Evolutionary conservation across 441 rosid genomes (phyloP), one percentile per base, ranked within the genome.

Genomic region (Biscutella laevigata): DNA sequence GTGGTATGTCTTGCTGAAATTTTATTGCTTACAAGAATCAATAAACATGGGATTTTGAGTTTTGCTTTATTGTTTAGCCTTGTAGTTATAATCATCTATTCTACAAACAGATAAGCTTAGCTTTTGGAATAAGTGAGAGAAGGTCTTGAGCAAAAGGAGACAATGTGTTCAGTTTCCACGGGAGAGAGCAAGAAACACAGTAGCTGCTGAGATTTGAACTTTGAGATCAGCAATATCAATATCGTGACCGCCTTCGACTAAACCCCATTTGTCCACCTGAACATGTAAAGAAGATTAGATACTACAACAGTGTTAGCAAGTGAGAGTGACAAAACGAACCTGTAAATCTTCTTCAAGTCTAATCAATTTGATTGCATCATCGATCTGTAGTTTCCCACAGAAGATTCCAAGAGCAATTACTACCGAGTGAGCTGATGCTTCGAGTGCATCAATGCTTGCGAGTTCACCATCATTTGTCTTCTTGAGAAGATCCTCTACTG

Each of bases 171-270:
- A 80, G 43, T 34, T 49, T 75, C 46, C 67, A 37, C 85, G 81
- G 4, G 94, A 83, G 46, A 94, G 83, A 56, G 80, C 94, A 44
- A 86, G 87, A 78, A 94, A 94, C 21, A 84, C 96, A 13, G 78
- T 70, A 10, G 96, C 91, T 25, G 99, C 76, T 26, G 99, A 69
- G 52, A 94, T 77, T 67, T 86, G 96, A 51, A 87, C 97, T 81
- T 64, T 85, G 9, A 94, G 84, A 81, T 89, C 99, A 25, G 99
- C 96, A 38, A 94, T 72, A 72, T 94, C 97, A 35, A 94, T 41
- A 60, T 94, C 99, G 11, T 87, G 99, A 16, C 97, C 97, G 2
- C 97, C 99, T 79, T 89, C 97, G 8, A 89, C 99, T 43, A 94
- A 70, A 53, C 99, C 99, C 97, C 97, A 94, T 57, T 53, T 83